Percentiles rank a stretch among this genome's conserved stretches.
Conservation (phyloP, 331 rosid genomes). For the Cucumis variabilis region DNA sequence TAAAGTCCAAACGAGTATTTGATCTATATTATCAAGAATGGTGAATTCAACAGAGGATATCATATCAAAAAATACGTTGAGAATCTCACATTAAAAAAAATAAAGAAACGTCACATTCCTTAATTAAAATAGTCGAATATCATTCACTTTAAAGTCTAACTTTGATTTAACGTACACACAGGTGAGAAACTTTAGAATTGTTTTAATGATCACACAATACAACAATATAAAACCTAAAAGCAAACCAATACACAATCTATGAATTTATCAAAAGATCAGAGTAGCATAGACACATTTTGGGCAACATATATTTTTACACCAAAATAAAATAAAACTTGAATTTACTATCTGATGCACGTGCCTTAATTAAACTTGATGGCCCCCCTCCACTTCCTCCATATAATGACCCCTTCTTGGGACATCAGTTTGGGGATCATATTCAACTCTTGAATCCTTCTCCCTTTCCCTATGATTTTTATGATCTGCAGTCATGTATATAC, state of each 20-base stretch:
- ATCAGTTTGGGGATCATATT: background rate
- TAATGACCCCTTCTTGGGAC: conserved; percentile 10
- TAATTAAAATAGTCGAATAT: too few relatives aligned
- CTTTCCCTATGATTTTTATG: background rate
- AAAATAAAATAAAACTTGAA: conserved; percentile 6
- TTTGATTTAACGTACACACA: too few relatives aligned
- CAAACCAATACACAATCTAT: background rate
- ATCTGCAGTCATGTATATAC: background rate
- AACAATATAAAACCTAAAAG: too few relatives aligned
- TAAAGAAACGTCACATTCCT: too few relatives aligned
- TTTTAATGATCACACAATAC: too few relatives aligned
- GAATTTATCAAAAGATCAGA: background rate
- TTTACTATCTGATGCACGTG: background rate
- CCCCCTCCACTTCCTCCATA: conserved; percentile 1
- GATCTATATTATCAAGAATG: too few relatives aligned
- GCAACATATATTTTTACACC: background rate
- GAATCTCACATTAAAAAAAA: too few relatives aligned
- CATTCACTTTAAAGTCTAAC: too few relatives aligned
- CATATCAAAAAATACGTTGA: too few relatives aligned
- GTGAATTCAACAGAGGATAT: too few relatives aligned
- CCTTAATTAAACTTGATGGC: background rate
- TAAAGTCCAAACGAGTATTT: too few relatives aligned
- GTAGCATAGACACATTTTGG: background rate
- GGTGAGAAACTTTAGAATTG: background rate
- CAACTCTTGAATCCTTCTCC: background rate